These are phyloP conservation scores for Colletotrichum somersetense DNA, from an alignment of 2,329 filamentous ascomycete genomes.

Conservation along the genomic window DNA sequence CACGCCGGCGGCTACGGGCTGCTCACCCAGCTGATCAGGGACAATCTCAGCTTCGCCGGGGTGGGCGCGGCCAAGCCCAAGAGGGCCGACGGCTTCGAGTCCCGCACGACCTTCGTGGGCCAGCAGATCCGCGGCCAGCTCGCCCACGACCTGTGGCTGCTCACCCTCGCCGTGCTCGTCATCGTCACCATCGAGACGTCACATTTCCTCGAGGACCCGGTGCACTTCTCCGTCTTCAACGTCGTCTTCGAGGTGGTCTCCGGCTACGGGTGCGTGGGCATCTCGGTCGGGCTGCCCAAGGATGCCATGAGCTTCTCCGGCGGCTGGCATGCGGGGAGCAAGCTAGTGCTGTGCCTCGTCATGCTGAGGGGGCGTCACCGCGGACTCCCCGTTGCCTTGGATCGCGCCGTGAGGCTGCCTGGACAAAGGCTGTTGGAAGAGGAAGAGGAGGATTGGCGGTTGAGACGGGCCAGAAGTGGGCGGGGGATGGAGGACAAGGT, in stretches of 20 bases:
- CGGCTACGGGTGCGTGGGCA: constrained; percentile 72
- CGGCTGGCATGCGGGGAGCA: constrained; percentile 66
- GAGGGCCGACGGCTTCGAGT: constrained; percentile 46
- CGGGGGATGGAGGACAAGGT: not conserved
- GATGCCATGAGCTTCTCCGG: constrained; percentile 68
- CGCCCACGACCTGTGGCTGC: constrained; percentile 76
- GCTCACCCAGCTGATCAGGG: constrained; percentile 44
- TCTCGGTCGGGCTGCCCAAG: constrained; percentile 67
- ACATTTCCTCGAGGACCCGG: constrained; percentile 64
- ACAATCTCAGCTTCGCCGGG: constrained; percentile 54
- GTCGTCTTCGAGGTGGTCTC: constrained; percentile 70
- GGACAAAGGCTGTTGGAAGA: constrained; percentile 48
- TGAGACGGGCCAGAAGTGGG: constrained; percentile 22
- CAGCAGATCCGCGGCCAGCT: constrained; percentile 74
- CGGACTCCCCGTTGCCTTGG: constrained; percentile 68
- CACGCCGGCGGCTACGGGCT: constrained; percentile 46
- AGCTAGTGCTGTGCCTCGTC: constrained; percentile 69
- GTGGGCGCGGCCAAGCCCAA: constrained; percentile 53
- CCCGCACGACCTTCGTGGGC: constrained; percentile 62
- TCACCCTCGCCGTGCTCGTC: constrained; percentile 70
- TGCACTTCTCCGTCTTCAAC: constrained; percentile 70
- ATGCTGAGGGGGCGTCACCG: constrained; percentile 69
- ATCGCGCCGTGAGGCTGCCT: constrained; percentile 64
- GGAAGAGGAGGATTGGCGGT: constrained; percentile 47
- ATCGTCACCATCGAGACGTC: constrained; percentile 71